Evolutionary conservation across 129 eudicot species (phyloP).

Genomic region (Kitagawia praeruptora): DNA sequence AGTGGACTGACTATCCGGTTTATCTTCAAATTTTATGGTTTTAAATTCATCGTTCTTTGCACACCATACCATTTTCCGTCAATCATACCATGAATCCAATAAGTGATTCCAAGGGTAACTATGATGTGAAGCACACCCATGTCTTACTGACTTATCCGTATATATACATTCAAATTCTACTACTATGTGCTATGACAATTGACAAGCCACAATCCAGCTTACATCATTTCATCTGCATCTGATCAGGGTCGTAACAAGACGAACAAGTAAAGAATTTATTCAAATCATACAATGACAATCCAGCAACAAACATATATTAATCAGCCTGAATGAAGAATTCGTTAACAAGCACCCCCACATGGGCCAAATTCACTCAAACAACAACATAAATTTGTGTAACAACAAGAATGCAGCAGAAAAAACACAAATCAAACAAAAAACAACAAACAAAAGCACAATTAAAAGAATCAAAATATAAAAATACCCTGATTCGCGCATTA

Average conservation of each 20-base stretch:
- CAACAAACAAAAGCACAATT: background rate
- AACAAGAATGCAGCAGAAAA: background rate
- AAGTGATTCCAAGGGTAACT: background rate
- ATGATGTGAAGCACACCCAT: background rate
- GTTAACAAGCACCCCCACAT: background rate
- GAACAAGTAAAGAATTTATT: background rate
- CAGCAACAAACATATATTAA: background rate
- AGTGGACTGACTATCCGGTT: background rate
- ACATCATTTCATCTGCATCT: background rate
- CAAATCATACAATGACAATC: background rate
- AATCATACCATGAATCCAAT: background rate
- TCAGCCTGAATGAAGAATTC: background rate
- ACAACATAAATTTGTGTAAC: background rate
- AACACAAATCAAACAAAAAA: background rate
- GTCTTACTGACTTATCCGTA: too few species aligned
- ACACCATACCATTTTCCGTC: background rate
- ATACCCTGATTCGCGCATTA: constrained; percentile 92
- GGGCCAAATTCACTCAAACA: background rate
- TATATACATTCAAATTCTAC: too few species aligned
- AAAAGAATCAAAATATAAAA: background rate
- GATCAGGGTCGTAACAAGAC: background rate
- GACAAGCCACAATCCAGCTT: background rate
- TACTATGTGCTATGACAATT: background rate
- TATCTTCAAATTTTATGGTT: background rate
- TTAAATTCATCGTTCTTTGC: background rate